Evolutionary conservation across 148 eudicot genomes (phyloP).

Genomic region (Selenicereus undatus): DNA sequence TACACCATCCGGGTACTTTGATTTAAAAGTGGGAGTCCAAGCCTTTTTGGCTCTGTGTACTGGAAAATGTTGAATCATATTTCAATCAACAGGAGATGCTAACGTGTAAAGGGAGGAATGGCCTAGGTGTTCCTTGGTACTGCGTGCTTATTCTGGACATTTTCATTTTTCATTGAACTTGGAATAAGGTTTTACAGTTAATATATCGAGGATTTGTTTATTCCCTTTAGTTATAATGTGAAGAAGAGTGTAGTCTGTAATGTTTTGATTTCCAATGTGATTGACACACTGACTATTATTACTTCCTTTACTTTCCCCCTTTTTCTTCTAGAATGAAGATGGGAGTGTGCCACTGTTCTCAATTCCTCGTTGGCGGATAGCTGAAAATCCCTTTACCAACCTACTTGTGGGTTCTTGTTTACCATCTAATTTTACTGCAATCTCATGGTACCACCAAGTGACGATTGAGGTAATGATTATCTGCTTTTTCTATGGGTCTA

Average conservation of each 20-base stretch:
- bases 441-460: constrained; percentile 75
- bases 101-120: not conserved
- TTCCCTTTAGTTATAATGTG: not conserved
- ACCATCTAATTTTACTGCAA: constrained; percentile 38
- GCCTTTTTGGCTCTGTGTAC: not conserved
- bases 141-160: not conserved
- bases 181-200: not conserved
- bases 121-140: not conserved
- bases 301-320: not conserved
- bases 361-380: constrained; percentile 71
- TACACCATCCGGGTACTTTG: not conserved
- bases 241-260: not conserved
- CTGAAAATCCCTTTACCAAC: constrained; percentile 87
- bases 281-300: not conserved
- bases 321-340: constrained; percentile 53
- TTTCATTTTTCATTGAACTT: not conserved
- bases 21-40: not conserved
- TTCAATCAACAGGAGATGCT: not conserved
- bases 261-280: not conserved
- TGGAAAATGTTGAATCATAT: not conserved
- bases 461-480: constrained; percentile 63
- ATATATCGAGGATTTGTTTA: not conserved
- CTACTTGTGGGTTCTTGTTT: constrained; percentile 64
- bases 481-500: constrained; percentile 5
- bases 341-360: constrained; percentile 72